Base-by-base conservation (phyloP, 2,329 filamentous ascomycete species). In the Leptographium lundbergii region DNA sequence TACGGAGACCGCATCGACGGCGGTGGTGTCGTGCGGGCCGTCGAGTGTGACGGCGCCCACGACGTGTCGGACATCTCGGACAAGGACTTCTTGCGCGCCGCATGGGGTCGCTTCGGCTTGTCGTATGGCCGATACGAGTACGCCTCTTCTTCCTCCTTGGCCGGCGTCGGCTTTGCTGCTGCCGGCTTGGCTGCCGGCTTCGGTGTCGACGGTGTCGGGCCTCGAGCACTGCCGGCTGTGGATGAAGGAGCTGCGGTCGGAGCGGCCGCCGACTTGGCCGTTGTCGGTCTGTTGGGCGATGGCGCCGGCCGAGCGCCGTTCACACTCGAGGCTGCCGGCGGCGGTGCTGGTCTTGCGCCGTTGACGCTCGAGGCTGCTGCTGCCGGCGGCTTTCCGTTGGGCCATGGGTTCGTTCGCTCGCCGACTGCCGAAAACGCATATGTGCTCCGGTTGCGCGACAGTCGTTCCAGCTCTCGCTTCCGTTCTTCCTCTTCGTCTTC, bases 21-120 rank as follows among this genome's bases (percentile, higher is more conserved):
- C 19, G 91, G 90, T 10, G 91, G 89, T 6, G 89, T 89, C 7
- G 91, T 95, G 60, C 85, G 84, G 13, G 89, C 81, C 1, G 91
- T 96, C 19, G 89, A 91, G 61, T 89, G 84, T 11, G 90, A 95
- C 1, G 88, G 81, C 2, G 90, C 87, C 72, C 92, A 96, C 0
- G 90, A 95, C 17, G 87, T 88, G 67, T 95, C 90, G 19, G 91
- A 95, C 66, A 86, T 76, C 0, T 87, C 87, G 32, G 87, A 85
- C 22, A 81, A 77, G n/a, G 87, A 86, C 60, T 81, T 81, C 62
- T 80, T 82, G 63, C 82, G 80, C 22, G 70, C 69, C 29, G 66
- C 57, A 52, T 62, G 53, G 10, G 79, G 77, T 57, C 76, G 77
- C 66, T 80, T 84, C 2, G 85, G 80, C 64, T 82, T 80, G 68